Conservation (phyloP, 805 yeast species). For the Ogataea pignaliae region DNA sequence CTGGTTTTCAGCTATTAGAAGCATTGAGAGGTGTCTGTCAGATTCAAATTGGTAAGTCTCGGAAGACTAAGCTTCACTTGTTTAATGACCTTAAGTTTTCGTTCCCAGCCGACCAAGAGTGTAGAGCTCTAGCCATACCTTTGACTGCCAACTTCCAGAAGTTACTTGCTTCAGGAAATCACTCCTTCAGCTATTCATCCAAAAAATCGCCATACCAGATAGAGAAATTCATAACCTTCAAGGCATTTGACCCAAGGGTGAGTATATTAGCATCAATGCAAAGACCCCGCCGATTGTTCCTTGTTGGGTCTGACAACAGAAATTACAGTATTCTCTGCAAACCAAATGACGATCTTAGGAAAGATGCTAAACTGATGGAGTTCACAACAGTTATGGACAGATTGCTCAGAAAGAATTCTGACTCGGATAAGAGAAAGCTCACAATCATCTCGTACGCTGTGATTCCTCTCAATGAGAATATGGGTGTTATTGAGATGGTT, state of each 20-base stretch:
- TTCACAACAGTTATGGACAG: constrained; percentile 84
- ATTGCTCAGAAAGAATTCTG: constrained; percentile 59
- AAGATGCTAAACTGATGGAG: constrained; percentile 92
- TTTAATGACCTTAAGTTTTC: constrained; percentile 38
- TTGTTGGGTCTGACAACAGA: constrained; percentile 77
- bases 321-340: constrained; percentile 75
- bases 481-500: constrained; percentile 92
- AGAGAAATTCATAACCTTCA: constrained; percentile 43
- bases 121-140: constrained; percentile 61
- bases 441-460: constrained; percentile 82
- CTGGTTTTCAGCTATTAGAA: constrained; percentile 34
- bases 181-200: constrained; percentile 34
- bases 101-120: constrained; percentile 23
- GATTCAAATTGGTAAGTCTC: constrained; percentile 32
- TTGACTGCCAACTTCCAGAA: constrained; percentile 65
- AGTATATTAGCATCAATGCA: constrained; percentile 77
- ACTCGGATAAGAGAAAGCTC: constrained; percentile 67
- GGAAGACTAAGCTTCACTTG: constrained; percentile 34
- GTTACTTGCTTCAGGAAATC: constrained; percentile 49
- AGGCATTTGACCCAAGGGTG: constrained; percentile 61
- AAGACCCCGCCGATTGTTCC: constrained; percentile 72
- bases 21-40: constrained; percentile 41
- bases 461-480: constrained; percentile 75
- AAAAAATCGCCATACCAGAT: constrained; percentile 10
- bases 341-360: constrained; percentile 84